Conservation (phyloP, 805 yeast genomes). For the Candida lessepsii region DNA sequence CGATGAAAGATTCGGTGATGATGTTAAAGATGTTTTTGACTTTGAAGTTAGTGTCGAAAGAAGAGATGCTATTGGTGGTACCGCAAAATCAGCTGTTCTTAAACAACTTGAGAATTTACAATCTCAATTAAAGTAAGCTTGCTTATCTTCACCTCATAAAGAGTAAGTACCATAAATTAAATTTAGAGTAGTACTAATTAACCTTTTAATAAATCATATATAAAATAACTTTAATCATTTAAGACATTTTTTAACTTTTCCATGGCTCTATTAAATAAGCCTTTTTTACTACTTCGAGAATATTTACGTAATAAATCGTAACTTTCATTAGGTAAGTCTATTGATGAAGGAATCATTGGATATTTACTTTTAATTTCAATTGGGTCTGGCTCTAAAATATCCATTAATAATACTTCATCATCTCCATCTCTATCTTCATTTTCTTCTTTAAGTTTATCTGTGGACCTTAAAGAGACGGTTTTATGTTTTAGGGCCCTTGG, state of each 20-base stretch:
- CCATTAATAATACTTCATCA: background rate
- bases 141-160: background rate
- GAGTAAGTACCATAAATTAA: no score
- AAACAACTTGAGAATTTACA: constrained; percentile 57
- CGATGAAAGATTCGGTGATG: constrained; percentile 76
- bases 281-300: background rate
- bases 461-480: no score
- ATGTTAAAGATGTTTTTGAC: constrained; percentile 82
- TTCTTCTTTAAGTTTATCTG: no score
- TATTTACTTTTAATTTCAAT: no score
- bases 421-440: no score
- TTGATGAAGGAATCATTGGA: no score
- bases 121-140: constrained; percentile 3
- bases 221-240: background rate
- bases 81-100: constrained; percentile 86
- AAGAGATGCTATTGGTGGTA: constrained; percentile 96
- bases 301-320: constrained; percentile 1
- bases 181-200: no score
- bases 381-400: constrained; percentile 4
- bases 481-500: no score
- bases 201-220: no score
- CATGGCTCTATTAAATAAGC: constrained; percentile 1
- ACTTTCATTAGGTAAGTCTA: constrained; percentile 2
- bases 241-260: constrained; percentile 1
- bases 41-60: constrained; percentile 95